Conservation (phyloP, 257 asterid genomes). For the Forsythia viridissima region DNA sequence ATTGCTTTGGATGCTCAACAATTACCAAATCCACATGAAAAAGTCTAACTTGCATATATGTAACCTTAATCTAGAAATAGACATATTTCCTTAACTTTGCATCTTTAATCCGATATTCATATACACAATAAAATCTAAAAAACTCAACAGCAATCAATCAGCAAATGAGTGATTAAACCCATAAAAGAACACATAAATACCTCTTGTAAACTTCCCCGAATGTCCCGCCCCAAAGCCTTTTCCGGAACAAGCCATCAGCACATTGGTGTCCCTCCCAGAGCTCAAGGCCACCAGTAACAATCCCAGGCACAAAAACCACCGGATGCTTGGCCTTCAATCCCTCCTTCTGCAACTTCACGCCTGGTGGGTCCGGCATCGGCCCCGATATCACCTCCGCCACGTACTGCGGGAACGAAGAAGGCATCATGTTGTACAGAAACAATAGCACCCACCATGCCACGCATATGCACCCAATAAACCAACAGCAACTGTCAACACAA, state of each 20-base stretch:
- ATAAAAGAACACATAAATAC: constrained; percentile 12
- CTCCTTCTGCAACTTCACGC: constrained; percentile 67
- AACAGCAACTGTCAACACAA: constrained; percentile 72
- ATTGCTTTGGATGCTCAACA: background rate
- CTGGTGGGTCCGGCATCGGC: constrained; percentile 94
- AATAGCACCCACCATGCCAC: constrained; percentile 72
- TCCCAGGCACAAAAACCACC: constrained; percentile 69
- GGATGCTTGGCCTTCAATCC: constrained; percentile 72
- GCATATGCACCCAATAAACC: constrained; percentile 80
- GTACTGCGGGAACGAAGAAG: constrained; percentile 78
- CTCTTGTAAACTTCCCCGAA: constrained; percentile 57
- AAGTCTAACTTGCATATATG: background rate
- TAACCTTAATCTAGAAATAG: background rate
- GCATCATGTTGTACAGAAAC: constrained; percentile 77
- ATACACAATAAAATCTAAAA: background rate
- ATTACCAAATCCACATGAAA: too few species aligned
- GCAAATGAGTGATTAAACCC: background rate
- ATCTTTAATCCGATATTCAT: background rate
- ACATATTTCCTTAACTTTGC: background rate
- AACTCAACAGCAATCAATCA: background rate
- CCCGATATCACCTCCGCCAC: constrained; percentile 82
- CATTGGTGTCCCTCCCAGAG: constrained; percentile 90
- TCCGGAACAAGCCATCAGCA: constrained; percentile 63
- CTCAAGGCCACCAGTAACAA: constrained; percentile 88
- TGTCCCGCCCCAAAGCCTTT: constrained; percentile 63